Evolutionary conservation across 306 rosid genomes (phyloP).

Genomic region (Cucurbita pepo): DNA sequence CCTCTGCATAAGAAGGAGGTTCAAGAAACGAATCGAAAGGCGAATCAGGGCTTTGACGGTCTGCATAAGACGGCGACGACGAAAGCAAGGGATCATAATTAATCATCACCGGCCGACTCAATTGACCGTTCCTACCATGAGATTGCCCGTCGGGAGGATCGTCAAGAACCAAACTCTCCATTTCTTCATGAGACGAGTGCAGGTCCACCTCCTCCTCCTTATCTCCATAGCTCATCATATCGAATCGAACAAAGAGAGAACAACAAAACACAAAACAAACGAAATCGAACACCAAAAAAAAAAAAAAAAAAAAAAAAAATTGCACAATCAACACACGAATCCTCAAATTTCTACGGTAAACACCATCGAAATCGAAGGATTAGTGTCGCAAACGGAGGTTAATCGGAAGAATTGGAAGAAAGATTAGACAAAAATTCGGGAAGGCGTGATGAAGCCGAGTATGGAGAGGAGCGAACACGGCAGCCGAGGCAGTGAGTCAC

Average conservation of each 20-base stretch:
- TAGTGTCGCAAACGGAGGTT: neutral
- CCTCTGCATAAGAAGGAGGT: constrained; percentile 31
- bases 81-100: constrained; percentile 8
- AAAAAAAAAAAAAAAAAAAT: neutral
- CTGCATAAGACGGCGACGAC: constrained; percentile 5
- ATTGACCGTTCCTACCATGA: neutral
- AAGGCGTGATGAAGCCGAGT: neutral
- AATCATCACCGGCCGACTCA: neutral
- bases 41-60: constrained; percentile 14
- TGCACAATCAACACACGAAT: neutral
- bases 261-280: neutral
- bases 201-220: constrained; percentile 8
- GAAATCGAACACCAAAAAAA: neutral
- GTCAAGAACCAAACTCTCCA: constrained; percentile 30
- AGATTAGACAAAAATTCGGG: neutral
- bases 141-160: constrained; percentile 18
- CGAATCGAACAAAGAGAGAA: neutral
- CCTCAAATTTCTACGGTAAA: neutral
- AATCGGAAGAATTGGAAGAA: neutral
- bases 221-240: constrained; percentile 20
- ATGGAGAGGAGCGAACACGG: neutral
- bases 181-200: constrained; percentile 18
- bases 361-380: neutral
- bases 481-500: constrained; percentile 1
- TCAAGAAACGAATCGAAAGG: constrained; percentile 19